A percentile compares a stretch with the other conserved stretches of the same genome.
Evolutionary conservation across 139 green algal species (phyloP).

Genomic region (Zygnema circumcarinatum): DNA sequence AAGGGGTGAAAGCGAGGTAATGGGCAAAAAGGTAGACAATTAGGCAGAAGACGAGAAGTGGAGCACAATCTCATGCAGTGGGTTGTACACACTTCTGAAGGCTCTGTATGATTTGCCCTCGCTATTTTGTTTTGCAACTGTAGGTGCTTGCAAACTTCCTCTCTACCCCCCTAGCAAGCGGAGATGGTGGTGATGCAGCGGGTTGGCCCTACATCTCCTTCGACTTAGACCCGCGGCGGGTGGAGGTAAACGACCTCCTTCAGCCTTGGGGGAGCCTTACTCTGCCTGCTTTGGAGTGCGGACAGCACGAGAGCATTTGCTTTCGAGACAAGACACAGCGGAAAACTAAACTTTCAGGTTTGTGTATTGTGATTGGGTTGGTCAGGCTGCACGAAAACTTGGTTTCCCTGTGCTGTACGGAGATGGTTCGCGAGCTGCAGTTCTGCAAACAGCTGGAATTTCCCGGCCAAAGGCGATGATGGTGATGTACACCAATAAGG

Average conservation of each 20-base stretch:
- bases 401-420: conserved; percentile 70
- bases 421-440: conserved; percentile 74
- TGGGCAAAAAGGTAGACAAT: too few relatives aligned
- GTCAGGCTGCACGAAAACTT: not conserved
- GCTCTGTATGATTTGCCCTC: too few relatives aligned
- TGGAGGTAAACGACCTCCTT: conserved; percentile 63
- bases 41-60: not conserved
- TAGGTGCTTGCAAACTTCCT: conserved; percentile 88
- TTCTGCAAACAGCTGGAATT: conserved; percentile 83
- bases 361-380: too few relatives aligned
- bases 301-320: too few relatives aligned
- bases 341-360: too few relatives aligned
- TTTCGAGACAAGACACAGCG: too few relatives aligned
- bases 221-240: conserved; percentile 74
- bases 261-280: not conserved
- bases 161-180: conserved; percentile 73
- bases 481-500: conserved; percentile 75
- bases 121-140: too few relatives aligned
- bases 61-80: not conserved
- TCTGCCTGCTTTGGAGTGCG: not conserved
- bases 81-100: too few relatives aligned
- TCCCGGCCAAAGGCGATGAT: conserved; percentile 72
- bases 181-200: conserved; percentile 30
- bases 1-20: too few relatives aligned
- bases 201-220: conserved; percentile 82